phyloP scores from a whole-genome alignment of 139 green algal species.

The Nannochloris sp. region DNA sequence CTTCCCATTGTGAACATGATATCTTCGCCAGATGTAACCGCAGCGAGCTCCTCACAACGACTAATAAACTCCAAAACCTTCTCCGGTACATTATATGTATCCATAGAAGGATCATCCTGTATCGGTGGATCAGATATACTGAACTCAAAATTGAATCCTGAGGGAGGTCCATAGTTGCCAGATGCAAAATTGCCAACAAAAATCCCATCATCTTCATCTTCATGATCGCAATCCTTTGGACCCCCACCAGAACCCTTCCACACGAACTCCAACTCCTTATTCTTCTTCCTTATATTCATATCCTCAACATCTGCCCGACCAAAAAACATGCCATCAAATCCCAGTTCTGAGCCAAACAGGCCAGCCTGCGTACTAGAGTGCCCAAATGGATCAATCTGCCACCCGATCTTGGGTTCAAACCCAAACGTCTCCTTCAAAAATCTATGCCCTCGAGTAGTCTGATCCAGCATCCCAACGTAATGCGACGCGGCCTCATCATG shows the following conservation, averaged over 20 bases:
- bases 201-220: slow-evolving; percentile 28
- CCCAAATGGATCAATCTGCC: slow-evolving; percentile 91
- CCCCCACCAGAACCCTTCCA: slow-evolving; percentile 46
- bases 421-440: slow-evolving; percentile 59
- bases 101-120: slow-evolving; percentile 55
- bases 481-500: slow-evolving; percentile 81
- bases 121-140: slow-evolving; percentile 40
- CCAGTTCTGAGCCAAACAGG: slow-evolving; percentile 54
- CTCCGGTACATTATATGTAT: slow-evolving; percentile 69
- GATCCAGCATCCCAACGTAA: slow-evolving; percentile 82
- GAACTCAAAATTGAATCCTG: slow-evolving; percentile 68
- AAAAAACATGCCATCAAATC: slow-evolving; percentile 81
- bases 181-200: slow-evolving; percentile 48
- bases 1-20: slow-evolving; percentile 78
- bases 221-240: slow-evolving; percentile 33
- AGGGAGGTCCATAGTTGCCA: slow-evolving; percentile 67
- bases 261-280: slow-evolving; percentile 12
- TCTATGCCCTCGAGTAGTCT: slow-evolving; percentile 71
- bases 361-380: slow-evolving; percentile 73
- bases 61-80: slow-evolving; percentile 64
- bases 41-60: slow-evolving; percentile 12
- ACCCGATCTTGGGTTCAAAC: slow-evolving; percentile 50
- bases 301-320: slow-evolving; percentile 74
- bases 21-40: slow-evolving; percentile 41
- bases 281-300: slow-evolving; percentile 7